A percentile compares a stretch with the other conserved stretches of the same genome.
phyloP scores from a whole-genome alignment of 176 grass and related monocot species.

The Bonia amplexicaulis region DNA sequence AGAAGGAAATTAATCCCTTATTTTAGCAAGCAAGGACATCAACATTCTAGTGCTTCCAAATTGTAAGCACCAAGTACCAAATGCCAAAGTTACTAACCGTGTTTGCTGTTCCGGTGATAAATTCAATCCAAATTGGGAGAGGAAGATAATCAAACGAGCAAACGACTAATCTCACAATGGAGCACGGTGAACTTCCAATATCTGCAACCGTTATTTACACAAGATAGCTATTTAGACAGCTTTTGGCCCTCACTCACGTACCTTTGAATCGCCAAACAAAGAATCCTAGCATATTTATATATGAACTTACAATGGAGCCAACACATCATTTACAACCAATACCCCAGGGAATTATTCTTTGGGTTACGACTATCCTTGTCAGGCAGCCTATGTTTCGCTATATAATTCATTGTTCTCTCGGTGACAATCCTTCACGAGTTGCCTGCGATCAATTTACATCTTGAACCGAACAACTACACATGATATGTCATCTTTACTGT shows the following conservation, averaged over 20 bases:
- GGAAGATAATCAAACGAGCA: background rate
- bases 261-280: constrained; percentile 38
- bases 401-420: background rate
- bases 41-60: background rate
- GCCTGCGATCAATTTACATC: constrained; percentile 24
- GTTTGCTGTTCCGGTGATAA: background rate
- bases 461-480: constrained; percentile 83
- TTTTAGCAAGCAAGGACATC: background rate
- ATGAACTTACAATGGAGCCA: constrained; percentile 33
- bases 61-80: background rate
- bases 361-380: background rate
- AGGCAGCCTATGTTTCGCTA: constrained; percentile 16
- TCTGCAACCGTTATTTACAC: constrained; percentile 51
- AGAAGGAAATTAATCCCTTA: background rate
- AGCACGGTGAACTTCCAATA: constrained; percentile 25
- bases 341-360: constrained; percentile 27
- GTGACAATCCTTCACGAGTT: background rate
- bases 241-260: constrained; percentile 15
- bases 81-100: too few species aligned
- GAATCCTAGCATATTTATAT: constrained; percentile 36
- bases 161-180: background rate
- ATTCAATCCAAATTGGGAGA: background rate
- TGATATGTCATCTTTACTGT: constrained; percentile 89
- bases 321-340: constrained; percentile 42
- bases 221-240: constrained; percentile 22